Evolutionary conservation across 2,329 filamentous ascomycete species (phyloP).

Genomic region (Pyrenochaeta sp.): DNA sequence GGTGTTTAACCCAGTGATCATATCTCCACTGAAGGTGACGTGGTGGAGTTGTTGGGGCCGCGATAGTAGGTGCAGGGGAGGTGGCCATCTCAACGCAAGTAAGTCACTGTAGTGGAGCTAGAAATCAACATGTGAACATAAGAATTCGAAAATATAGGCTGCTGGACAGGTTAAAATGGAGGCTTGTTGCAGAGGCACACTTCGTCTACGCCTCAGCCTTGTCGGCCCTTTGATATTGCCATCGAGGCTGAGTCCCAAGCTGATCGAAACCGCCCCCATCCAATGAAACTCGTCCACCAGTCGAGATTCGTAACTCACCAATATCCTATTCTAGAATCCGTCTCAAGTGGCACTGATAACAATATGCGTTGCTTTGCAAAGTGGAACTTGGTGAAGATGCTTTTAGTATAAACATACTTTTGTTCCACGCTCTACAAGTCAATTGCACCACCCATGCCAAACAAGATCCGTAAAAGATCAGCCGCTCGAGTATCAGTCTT

Average conservation of each 20-base stretch:
- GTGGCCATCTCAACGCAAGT: too few species aligned
- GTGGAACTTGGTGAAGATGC: not conserved
- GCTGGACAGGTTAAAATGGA: too few species aligned
- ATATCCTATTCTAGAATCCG: not conserved
- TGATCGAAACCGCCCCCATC: too few species aligned
- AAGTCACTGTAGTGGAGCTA: too few species aligned
- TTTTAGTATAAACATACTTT: not conserved
- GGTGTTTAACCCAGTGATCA: not conserved
- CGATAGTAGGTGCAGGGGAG: not conserved
- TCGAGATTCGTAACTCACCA: too few species aligned
- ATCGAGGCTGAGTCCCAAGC: too few species aligned
- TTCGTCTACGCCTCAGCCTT: not conserved
- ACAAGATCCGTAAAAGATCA: not conserved
- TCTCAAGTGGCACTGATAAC: not conserved
- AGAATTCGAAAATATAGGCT: not conserved
- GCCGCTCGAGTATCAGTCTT: not conserved
- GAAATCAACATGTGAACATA: not conserved
- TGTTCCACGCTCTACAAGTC: not conserved
- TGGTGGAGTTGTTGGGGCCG: not conserved
- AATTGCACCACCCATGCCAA: not conserved
- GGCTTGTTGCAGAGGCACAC: too few species aligned
- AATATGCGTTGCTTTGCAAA: not conserved
- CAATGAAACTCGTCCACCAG: too few species aligned
- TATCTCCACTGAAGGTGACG: not conserved
- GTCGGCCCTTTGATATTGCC: not conserved